Evolutionary conservation across 2,329 filamentous ascomycete genomes (phyloP).

Genomic region (Neonectria faginata): DNA sequence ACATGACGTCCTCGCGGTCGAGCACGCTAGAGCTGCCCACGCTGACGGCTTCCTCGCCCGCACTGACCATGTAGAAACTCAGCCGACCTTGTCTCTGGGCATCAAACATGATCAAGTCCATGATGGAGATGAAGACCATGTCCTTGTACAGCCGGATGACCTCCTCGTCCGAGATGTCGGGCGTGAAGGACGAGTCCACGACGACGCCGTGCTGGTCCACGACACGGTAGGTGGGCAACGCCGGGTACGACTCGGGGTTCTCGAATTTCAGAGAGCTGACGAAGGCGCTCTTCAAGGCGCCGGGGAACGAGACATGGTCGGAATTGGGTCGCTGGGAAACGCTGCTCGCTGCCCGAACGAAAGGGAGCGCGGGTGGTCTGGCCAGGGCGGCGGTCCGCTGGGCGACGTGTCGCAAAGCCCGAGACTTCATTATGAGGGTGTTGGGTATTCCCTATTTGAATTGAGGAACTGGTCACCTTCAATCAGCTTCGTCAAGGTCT

Average conservation of each 20-base stretch:
- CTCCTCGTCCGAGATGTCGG: conserved; percentile 75
- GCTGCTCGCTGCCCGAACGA: conserved; percentile 57
- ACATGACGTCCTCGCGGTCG: conserved; percentile 86
- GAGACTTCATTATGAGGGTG: conserved; percentile 49
- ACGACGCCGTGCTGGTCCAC: conserved; percentile 89
- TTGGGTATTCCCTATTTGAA: conserved; percentile 11
- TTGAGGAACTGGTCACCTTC: conserved; percentile 23
- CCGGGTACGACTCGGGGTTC: conserved; percentile 75
- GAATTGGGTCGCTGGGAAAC: conserved; percentile 69
- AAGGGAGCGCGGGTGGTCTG: conserved; percentile 36
- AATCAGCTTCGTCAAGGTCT: conserved; percentile 20
- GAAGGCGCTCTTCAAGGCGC: conserved; percentile 95
- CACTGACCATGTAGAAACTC: conserved; percentile 97
- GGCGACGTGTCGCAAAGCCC: conserved; percentile 47
- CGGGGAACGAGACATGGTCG: conserved; percentile 79
- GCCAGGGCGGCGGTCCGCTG: conserved; percentile 44
- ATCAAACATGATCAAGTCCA: conserved; percentile 99
- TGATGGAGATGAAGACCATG: conserved; percentile 79
- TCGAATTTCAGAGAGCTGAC: conserved; percentile 83
- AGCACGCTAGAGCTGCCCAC: conserved; percentile 89
- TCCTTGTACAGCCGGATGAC: conserved; percentile 71
- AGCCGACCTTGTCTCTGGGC: conserved; percentile 94
- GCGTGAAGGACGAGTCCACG: conserved; percentile 77
- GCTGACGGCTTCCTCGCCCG: conserved; percentile 93
- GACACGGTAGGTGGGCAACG: conserved; percentile 91